Evolutionary conservation across 805 yeast species (phyloP), one percentile per base, ranked within the genome.

Genomic region (Sungouiella thailandica): DNA sequence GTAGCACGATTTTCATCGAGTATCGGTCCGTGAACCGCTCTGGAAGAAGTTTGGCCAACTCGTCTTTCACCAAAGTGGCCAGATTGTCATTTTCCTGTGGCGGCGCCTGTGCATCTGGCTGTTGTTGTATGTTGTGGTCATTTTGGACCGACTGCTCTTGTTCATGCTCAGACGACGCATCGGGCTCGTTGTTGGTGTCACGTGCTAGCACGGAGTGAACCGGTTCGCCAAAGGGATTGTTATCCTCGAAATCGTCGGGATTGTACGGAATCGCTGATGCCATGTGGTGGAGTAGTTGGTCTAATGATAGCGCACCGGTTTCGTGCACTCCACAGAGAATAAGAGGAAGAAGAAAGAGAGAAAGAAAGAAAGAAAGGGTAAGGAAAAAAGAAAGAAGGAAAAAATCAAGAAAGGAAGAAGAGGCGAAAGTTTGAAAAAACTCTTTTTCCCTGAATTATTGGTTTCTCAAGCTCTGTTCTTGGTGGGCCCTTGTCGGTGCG

Each of bases 1-100:
- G 71, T 3, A 90, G 79, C 33, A 69, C 74, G 20, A 85, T 67
- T 1, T 50, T 49, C 26, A 90, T 40, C 32, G 46, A 53, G 41
- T 68, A 71, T 34, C 60, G 57, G 18, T 55, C 56, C 31, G 68
- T 59, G 40, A 65, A 61, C 41, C 80, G 50, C 44, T 76, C 81
- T 1, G 81, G 81, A 9, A 76, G 39, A 32, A 69, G 61, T 41
- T 55, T 60, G 35, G 65, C 63, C 24, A 74, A 44, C 36, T 73
- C 78, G 6, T 54, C 53, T 13, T 59, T 64, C 2, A 67, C 57
- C 7, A 71, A 58, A 20, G 37, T 13, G 11, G 9, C 23, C 15
- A 14, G 15, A n/a, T n/a, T n/a, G n/a, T n/a, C n/a, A n/a, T n/a
- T n/a, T 2, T 23, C 32, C 7, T 16, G 19, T 7, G 11, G 26